phyloP scores from a whole-genome alignment of 805 yeast genomes.

The Cephaloascus fragrans region DNA sequence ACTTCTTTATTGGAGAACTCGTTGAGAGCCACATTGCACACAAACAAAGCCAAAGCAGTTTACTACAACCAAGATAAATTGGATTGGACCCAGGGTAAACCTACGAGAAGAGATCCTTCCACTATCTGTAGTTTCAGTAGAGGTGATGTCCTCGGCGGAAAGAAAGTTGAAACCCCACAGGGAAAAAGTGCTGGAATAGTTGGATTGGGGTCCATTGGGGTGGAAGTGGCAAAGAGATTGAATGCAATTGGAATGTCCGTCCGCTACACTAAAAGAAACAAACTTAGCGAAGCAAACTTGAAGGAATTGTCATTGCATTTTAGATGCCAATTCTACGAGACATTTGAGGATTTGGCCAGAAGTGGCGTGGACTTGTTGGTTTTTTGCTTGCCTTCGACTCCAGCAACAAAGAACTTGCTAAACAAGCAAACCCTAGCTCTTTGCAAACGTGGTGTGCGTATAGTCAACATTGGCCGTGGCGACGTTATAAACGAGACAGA shows the following conservation, averaged over 20 bases:
- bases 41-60: conserved; percentile 2
- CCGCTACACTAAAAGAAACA: conserved; percentile 47
- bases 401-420: conserved; percentile 39
- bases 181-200: conserved; percentile 53
- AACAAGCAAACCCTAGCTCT: conserved; percentile 26
- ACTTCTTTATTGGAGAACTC: background rate
- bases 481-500: conserved; percentile 41
- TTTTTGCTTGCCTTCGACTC: conserved; percentile 47
- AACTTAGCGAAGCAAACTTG: conserved; percentile 21
- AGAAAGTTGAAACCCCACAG: conserved; percentile 36
- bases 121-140: conserved; percentile 15
- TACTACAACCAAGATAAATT: conserved; percentile 9
- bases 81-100: conserved; percentile 4
- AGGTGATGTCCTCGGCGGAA: conserved; percentile 35
- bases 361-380: conserved; percentile 44
- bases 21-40: conserved; percentile 9
- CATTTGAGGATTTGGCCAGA: conserved; percentile 20
- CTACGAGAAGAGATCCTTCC: background rate
- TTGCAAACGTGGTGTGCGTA: conserved; percentile 28
- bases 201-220: conserved; percentile 74
- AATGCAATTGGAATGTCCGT: conserved; percentile 54
- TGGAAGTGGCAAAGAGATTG: conserved; percentile 48
- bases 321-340: conserved; percentile 23
- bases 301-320: conserved; percentile 15
- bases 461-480: conserved; percentile 58